These are phyloP conservation scores for Talaromyces atroroseus DNA, from an alignment of 2,329 filamentous ascomycete genomes.

Conservation along the genomic window DNA sequence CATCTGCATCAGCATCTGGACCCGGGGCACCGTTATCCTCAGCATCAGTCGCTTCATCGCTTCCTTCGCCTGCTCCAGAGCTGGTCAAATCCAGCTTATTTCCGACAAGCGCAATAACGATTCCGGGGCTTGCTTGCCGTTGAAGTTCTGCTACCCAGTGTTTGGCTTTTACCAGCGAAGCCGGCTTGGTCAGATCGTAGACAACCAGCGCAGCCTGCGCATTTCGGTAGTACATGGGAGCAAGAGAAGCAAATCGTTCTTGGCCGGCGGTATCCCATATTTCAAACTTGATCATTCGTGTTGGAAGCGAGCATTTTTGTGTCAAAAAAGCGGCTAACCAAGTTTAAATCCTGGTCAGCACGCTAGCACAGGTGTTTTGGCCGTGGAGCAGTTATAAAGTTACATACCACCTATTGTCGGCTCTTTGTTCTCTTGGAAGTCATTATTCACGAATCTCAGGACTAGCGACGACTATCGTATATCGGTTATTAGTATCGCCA, in stretches of 20 bases:
- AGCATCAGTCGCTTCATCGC: conserved; percentile 24
- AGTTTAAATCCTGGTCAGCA: not conserved
- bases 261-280: conserved; percentile 99
- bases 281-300: conserved; percentile 70
- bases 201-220: conserved; percentile 95
- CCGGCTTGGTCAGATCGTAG: conserved; percentile 96
- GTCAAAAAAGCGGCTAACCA: conserved; percentile 84
- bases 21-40: conserved; percentile 34
- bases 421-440: conserved; percentile 99
- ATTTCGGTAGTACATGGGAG: conserved; percentile 99
- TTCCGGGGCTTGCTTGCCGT: conserved; percentile 89
- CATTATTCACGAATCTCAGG: conserved; percentile 97
- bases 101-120: conserved; percentile 93
- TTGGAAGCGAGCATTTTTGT: conserved; percentile 95
- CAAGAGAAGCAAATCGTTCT: conserved; percentile 92
- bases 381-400: not conserved
- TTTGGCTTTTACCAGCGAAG: conserved; percentile 91
- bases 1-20: conserved; percentile 27
- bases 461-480: conserved; percentile 81
- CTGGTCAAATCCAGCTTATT: conserved; percentile 91
- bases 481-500: conserved; percentile 15
- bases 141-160: conserved; percentile 98
- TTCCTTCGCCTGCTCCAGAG: conserved; percentile 44
- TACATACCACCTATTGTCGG: conserved; percentile 88
- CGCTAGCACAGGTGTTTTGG: not conserved